Percentiles rank a stretch among this genome's conserved stretches.
These are phyloP conservation scores for Ananas comosus DNA, from an alignment of 176 grass and related monocot genomes.

Conservation along the genomic window DNA sequence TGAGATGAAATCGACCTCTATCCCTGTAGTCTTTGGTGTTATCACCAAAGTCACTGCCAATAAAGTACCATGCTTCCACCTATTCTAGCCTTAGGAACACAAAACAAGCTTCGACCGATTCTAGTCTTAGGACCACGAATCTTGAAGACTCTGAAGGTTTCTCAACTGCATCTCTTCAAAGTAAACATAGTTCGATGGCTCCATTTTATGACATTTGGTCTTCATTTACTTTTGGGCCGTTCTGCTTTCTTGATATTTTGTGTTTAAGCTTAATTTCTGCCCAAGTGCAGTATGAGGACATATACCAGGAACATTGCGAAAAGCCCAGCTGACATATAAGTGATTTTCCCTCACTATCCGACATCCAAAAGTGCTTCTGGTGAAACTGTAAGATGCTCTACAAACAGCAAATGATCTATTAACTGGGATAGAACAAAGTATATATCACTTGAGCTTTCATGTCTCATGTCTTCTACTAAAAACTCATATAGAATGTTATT, in stretches of 20 bases:
- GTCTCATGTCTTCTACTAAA: slow-evolving; percentile 34
- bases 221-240: not conserved
- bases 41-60: not conserved
- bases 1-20: not conserved
- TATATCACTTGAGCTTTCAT: slow-evolving; percentile 26
- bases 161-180: not conserved
- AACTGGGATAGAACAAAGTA: slow-evolving; percentile 14
- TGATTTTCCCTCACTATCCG: slow-evolving; percentile 2
- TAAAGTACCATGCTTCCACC: not conserved
- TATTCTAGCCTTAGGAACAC: not conserved
- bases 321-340: not conserved
- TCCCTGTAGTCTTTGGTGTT: not conserved
- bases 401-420: slow-evolving; percentile 19
- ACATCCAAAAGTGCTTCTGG: not conserved
- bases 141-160: not conserved
- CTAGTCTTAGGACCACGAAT: not conserved
- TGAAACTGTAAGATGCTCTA: slow-evolving; percentile 2
- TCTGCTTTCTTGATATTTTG: not conserved
- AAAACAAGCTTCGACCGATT: not conserved
- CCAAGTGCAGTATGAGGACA: not conserved
- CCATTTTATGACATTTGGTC: too few relatives aligned
- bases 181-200: too few relatives aligned
- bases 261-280: not conserved
- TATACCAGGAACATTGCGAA: not conserved
- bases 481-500: slow-evolving; percentile 10